Conservation (phyloP, 805 yeast genomes). For the Hyphopichia homilentoma region DNA sequence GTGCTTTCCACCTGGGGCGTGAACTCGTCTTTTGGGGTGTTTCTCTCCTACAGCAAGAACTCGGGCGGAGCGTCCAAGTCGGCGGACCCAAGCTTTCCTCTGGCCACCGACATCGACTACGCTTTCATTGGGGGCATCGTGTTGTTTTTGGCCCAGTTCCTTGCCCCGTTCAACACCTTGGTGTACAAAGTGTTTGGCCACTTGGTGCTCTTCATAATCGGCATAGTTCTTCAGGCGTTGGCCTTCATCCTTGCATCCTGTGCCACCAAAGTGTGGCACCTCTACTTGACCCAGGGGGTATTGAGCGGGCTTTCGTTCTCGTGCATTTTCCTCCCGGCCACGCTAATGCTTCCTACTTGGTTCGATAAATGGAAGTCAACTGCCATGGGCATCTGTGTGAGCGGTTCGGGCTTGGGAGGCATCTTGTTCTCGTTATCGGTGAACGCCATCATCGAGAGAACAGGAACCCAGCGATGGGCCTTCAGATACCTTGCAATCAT, state of each 20-base stretch:
- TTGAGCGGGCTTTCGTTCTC: constrained; percentile 48
- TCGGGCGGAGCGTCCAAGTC: constrained; percentile 4
- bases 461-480: constrained; percentile 45
- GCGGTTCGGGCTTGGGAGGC: constrained; percentile 55
- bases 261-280: constrained; percentile 47
- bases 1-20: constrained; percentile 55
- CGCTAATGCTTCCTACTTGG: constrained; percentile 47
- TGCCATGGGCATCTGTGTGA: constrained; percentile 45
- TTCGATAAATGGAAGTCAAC: constrained; percentile 42
- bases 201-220: constrained; percentile 42
- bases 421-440: constrained; percentile 43
- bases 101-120: constrained; percentile 42
- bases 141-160: constrained; percentile 52
- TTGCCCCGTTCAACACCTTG: constrained; percentile 50
- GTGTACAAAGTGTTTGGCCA: constrained; percentile 49
- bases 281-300: constrained; percentile 51
- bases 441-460: constrained; percentile 32
- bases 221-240: constrained; percentile 40
- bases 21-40: constrained; percentile 57
- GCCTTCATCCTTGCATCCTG: constrained; percentile 51
- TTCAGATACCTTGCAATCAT: constrained; percentile 36
- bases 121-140: constrained; percentile 50
- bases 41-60: constrained; percentile 47
- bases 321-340: constrained; percentile 40
- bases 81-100: constrained; percentile 29